Evolutionary conservation across 805 yeast genomes (phyloP).

Genomic region (Brettanomyces anomalus): DNA sequence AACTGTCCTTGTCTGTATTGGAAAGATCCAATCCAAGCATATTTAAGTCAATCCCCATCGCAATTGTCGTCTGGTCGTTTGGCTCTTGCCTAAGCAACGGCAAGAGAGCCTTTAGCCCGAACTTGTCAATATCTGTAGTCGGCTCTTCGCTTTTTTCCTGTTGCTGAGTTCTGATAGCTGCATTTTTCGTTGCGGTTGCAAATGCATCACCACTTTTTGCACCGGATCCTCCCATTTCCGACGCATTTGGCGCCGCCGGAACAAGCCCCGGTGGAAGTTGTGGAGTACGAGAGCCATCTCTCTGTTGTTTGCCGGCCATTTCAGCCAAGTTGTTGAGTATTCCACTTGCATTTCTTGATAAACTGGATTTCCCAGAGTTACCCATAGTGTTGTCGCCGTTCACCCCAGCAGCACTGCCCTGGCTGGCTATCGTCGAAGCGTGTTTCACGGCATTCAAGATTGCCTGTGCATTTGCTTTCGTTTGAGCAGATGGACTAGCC

Average conservation of each 20-base stretch:
- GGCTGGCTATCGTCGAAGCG: conserved; percentile 3
- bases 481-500: neutral
- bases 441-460: conserved; percentile 19
- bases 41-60: conserved; percentile 68
- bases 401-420: neutral
- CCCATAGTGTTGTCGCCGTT: neutral
- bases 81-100: conserved; percentile 54
- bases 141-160: neutral
- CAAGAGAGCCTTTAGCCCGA: conserved; percentile 58
- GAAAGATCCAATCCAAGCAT: conserved; percentile 56
- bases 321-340: neutral
- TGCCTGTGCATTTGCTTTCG: conserved; percentile 15
- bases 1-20: conserved; percentile 24
- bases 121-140: conserved; percentile 32
- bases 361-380: neutral
- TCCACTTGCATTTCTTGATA: conserved; percentile 2
- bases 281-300: conserved; percentile 1
- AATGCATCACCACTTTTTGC: neutral
- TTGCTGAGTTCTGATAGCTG: neutral
- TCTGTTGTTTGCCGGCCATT: conserved; percentile 1
- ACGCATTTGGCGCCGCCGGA: neutral
- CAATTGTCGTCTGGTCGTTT: conserved; percentile 53
- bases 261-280: conserved; percentile 2
- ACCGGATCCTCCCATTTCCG: neutral
- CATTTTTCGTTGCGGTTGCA: neutral